Evolutionary conservation across 148 eudicot species (phyloP).

Genomic region (Cornus controversa): DNA sequence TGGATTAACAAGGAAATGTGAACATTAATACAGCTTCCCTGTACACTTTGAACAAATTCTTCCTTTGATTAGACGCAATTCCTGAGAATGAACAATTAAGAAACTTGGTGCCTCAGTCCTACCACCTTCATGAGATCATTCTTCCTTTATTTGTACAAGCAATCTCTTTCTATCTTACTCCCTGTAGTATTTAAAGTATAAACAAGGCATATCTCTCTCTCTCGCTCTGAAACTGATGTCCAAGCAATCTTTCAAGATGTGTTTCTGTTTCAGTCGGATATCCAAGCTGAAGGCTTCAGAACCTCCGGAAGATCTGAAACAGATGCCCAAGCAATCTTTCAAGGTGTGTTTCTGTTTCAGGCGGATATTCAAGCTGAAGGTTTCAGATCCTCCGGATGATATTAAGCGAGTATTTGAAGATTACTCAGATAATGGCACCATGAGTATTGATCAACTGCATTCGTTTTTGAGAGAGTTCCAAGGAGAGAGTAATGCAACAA

Average conservation of each 20-base stretch:
- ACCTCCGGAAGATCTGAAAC: conserved; percentile 28
- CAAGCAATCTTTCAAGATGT: conserved; percentile 37
- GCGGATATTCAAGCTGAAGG: conserved; percentile 40
- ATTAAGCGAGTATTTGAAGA: conserved; percentile 28
- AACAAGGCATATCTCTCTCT: neutral
- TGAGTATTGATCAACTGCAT: conserved; percentile 39
- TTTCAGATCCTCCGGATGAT: conserved; percentile 47
- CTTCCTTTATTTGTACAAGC: conserved; percentile 15
- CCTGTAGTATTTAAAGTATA: neutral
- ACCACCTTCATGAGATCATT: neutral
- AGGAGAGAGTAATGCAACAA: conserved; percentile 33
- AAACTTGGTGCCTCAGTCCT: neutral
- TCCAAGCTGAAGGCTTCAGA: conserved; percentile 42
- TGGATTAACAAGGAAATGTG: neutral
- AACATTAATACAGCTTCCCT: neutral
- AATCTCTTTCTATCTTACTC: neutral
- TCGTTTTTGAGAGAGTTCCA: conserved; percentile 40
- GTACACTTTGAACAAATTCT: conserved; percentile 5
- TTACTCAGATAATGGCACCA: conserved; percentile 49
- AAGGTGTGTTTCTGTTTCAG: conserved; percentile 44
- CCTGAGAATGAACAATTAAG: neutral
- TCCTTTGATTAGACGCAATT: conserved; percentile 3
- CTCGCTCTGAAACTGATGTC: conserved; percentile 1
- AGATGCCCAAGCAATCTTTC: conserved; percentile 33
- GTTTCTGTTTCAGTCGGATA: conserved; percentile 45